phyloP scores from a whole-genome alignment of 2,329 filamentous ascomycete genomes.

The Apiospora arundinis region DNA sequence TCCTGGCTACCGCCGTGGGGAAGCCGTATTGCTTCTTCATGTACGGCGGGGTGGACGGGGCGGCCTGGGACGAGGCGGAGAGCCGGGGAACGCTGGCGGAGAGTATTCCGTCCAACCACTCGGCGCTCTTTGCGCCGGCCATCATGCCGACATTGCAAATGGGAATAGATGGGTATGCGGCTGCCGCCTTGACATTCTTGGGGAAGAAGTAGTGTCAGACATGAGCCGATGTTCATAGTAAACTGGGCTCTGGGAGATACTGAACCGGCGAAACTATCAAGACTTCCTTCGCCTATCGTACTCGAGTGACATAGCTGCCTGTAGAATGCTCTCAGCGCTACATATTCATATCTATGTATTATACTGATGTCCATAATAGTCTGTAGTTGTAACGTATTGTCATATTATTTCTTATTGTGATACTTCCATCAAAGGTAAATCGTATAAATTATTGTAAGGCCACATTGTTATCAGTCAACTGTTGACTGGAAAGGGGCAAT shows the following conservation, averaged over 20 bases:
- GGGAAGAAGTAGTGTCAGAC: not conserved
- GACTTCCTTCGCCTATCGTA: too few species aligned
- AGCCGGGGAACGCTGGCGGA: not conserved
- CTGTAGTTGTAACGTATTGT: too few species aligned
- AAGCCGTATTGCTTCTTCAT: conserved; percentile 19
- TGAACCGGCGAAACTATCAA: too few species aligned
- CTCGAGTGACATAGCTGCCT: too few species aligned
- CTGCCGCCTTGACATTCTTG: conserved; percentile 6
- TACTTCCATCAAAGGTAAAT: too few species aligned
- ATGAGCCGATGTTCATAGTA: not conserved
- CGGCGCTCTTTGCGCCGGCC: conserved; percentile 13
- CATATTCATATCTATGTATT: too few species aligned
- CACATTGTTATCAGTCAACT: not conserved
- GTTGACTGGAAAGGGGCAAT: not conserved
- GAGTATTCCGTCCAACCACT: conserved; percentile 8
- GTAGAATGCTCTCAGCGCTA: too few species aligned
- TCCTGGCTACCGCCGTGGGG: conserved; percentile 19
- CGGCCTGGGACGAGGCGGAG: conserved; percentile 7
- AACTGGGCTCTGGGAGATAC: too few species aligned
- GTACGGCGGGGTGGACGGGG: conserved; percentile 6
- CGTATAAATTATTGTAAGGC: too few species aligned
- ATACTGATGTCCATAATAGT: too few species aligned
- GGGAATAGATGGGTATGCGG: conserved; percentile 14
- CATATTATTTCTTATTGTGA: too few species aligned
- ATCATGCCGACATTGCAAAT: conserved; percentile 15